phyloP scores from a whole-genome alignment of 768 basidiomycete genomes.

The Kwoniella sp. region DNA sequence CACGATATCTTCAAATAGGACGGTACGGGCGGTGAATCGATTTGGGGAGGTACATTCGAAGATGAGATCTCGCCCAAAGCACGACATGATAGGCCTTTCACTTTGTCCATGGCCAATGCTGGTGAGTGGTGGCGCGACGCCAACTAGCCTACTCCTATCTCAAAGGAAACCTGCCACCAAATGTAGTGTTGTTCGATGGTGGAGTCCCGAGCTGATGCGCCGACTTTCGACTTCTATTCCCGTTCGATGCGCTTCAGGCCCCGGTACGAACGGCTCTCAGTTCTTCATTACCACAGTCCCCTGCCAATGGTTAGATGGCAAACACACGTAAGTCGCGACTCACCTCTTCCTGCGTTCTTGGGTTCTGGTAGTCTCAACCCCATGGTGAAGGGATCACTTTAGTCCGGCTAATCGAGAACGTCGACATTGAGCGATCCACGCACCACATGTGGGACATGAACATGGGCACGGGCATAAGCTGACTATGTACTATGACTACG shows the following conservation, averaged over 20 bases:
- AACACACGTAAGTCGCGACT: slow-evolving; percentile 56
- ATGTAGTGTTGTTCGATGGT: too few relatives aligned
- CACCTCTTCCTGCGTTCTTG: not conserved
- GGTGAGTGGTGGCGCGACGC: slow-evolving; percentile 30
- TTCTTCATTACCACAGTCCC: slow-evolving; percentile 98
- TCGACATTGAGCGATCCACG: too few relatives aligned
- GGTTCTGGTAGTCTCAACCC: too few relatives aligned
- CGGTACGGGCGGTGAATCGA: slow-evolving; percentile 89
- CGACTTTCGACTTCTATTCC: too few relatives aligned
- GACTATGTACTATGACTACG: not conserved
- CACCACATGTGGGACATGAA: not conserved
- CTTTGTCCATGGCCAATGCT: slow-evolving; percentile 74
- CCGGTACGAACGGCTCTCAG: slow-evolving; percentile 88
- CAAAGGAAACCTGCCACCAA: too few relatives aligned
- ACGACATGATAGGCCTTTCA: slow-evolving; percentile 95
- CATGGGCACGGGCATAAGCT: not conserved
- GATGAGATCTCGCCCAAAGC: slow-evolving; percentile 89
- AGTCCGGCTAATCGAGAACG: too few relatives aligned
- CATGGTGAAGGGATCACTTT: too few relatives aligned
- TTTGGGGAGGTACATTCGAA: slow-evolving; percentile 93
- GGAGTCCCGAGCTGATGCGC: too few relatives aligned
- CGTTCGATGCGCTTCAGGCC: slow-evolving; percentile 62
- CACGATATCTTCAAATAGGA: slow-evolving; percentile 61
- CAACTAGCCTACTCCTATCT: too few relatives aligned
- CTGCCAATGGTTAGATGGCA: slow-evolving; percentile 81